Base-by-base conservation (phyloP, 768 basidiomycete genomes). In the Psilocybe sp. region DNA sequence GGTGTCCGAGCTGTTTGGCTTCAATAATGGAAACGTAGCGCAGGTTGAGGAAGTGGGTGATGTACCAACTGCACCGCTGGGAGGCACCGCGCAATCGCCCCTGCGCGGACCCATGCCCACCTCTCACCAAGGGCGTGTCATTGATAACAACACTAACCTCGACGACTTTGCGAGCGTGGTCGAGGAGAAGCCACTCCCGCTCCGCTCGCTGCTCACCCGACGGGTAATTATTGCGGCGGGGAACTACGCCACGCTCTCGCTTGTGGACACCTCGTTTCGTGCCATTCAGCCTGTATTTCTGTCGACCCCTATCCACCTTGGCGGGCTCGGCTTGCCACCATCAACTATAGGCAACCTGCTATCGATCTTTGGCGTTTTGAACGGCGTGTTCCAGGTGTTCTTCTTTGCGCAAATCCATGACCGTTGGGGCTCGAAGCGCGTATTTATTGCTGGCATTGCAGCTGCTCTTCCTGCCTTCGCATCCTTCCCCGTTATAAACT, bases 251-350 rank as follows among this genome's bases (percentile, higher is more conserved):
- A 61, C 70, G 18, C 73, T 90, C 18, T 80, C 86, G 5, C 65
- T 89, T 4, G 63, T 85, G 37, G 87, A 89, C 51, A 87, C 89
- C 40, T 66, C 82, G 9, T 80, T 79, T 57, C 80, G 80, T 42
- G 76, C 84, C 7, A 66, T 90, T 9, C 82, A 84, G 37, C 89
- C 89, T 0, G 63, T 89, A 18, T 90, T 87, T 66, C 73, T 81
- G 43, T 80, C 86, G n/a, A 89, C 86, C 4, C 85, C 89, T 14
- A 69, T 83, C 47, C 71, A 74, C 18, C 71, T 81, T 12, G 89
- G 88, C 31, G 89, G 89, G 0, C 76, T 89, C 13, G 87, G 85
- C 3, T 67, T 90, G n/a, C 67, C 77, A 16, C 87, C 89, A 4
- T 69, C 79, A 3, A 65, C 60, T 8, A 90, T 91, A 32, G 89